Base-by-base conservation (phyloP, 352 stramenopile genomes). In the Phytophthora hybrid region DNA sequence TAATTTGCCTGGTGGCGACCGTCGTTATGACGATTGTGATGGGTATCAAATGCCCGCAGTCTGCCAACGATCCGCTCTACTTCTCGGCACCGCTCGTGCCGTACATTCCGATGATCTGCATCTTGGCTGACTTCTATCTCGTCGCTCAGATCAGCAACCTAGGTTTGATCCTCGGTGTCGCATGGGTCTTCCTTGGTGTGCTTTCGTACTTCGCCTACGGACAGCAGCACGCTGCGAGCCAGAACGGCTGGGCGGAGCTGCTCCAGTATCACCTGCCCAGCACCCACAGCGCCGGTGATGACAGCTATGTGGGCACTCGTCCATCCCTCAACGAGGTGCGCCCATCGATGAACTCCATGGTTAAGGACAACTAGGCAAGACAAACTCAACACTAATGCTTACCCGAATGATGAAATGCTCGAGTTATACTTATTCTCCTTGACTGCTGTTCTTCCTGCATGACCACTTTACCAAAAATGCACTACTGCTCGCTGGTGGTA, bases 181-280 rank as follows among this genome's bases (percentile, higher is more conserved):
- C 69, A 2, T 89, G 80, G 79, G 74, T 87, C 63, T 57, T 69
- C 21, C 47, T 69, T 14, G 81, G 80, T 4, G 60, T 83, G 19
- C n/a, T 89, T 10, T 83, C 79, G 44, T 87, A 89, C 67, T 80
- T 89, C 19, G 54, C 60, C 19, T 89, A 89, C 64, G 81, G 81
- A 52, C 84, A 81, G 61, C 52, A 68, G n/a, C 67, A 85, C 66
- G 69, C 74, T 59, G 69, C 76, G 1, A 82, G 81, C 19, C 79
- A 77, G 41, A 82, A 80, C 26, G 74, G 64, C 46, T 88, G 81
- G 81, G 55, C 59, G 23, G 73, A 81, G 18, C 46, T 87, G 63
- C 61, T 87, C n/a, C 73, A 70, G 53, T 78, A 76, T 32, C 49
- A 69, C 44, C n/a, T 76, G 59, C 69, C 69, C 11, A 79, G 71